These are phyloP conservation scores for Allantophomopsis lycopodina DNA, from an alignment of 2,329 filamentous ascomycete genomes.

Conservation along the genomic window DNA sequence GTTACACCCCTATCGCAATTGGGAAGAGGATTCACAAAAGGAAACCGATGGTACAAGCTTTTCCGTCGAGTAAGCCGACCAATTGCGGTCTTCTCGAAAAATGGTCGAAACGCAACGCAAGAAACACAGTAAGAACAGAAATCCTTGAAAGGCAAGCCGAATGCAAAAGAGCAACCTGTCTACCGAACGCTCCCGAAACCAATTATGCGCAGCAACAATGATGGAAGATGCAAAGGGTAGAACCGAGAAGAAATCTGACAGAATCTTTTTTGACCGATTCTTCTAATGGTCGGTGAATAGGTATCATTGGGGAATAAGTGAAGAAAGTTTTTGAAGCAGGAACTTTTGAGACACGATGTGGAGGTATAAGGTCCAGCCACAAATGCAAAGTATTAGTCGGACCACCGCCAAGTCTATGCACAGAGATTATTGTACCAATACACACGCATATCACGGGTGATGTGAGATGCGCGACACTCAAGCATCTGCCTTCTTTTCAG, in stretches of 20 bases:
- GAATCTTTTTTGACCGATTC: slow-evolving; percentile 7
- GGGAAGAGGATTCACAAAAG: neutral
- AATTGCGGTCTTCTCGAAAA: slow-evolving; percentile 1
- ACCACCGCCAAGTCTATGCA: slow-evolving; percentile 28
- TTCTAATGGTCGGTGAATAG: slow-evolving; percentile 19
- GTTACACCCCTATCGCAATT: neutral
- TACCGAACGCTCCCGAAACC: slow-evolving; percentile 14
- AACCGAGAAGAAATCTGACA: slow-evolving; percentile 15
- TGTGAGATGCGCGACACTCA: slow-evolving; percentile 11
- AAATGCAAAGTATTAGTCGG: slow-evolving; percentile 25
- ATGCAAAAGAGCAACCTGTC: slow-evolving; percentile 15
- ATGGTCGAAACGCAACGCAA: slow-evolving; percentile 6
- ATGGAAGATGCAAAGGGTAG: slow-evolving; percentile 6
- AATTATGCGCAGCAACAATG: slow-evolving; percentile 14
- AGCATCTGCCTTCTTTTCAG: slow-evolving; percentile 33
- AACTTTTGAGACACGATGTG: slow-evolving; percentile 14
- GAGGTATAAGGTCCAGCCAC: slow-evolving; percentile 17
- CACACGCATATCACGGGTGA: slow-evolving; percentile 19
- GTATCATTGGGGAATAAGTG: slow-evolving; percentile 26
- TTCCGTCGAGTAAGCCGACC: slow-evolving; percentile 1
- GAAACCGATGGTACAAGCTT: neutral
- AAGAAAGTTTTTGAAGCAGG: slow-evolving; percentile 29
- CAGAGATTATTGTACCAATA: slow-evolving; percentile 27
- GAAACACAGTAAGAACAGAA: slow-evolving; percentile 13
- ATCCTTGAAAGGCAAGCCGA: slow-evolving; percentile 7